These are phyloP conservation scores for Tulasnella calospora DNA, from an alignment of 768 basidiomycete genomes.

Conservation along the genomic window DNA sequence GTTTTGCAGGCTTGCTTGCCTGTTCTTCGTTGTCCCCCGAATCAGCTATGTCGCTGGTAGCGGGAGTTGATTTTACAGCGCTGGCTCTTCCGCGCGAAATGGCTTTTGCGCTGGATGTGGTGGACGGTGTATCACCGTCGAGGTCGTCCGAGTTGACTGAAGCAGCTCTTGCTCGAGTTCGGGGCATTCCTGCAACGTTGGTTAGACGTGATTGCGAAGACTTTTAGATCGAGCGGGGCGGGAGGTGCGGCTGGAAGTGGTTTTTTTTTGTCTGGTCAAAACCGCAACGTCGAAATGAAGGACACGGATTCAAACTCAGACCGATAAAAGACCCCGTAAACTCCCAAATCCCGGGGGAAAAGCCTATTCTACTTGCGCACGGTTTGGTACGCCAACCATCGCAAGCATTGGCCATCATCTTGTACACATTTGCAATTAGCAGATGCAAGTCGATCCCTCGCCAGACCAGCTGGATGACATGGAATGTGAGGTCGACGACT, in stretches of 20 bases:
- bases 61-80: background rate
- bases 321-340: background rate
- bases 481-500: background rate
- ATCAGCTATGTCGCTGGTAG: background rate
- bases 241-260: background rate
- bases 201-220: background rate
- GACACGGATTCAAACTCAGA: conserved; percentile 5
- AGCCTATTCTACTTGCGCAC: background rate
- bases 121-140: conserved; percentile 10
- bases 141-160: conserved; percentile 21
- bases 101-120: background rate
- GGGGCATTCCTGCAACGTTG: background rate
- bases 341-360: background rate
- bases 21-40: background rate
- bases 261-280: background rate
- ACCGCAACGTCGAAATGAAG: background rate
- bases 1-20: background rate
- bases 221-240: background rate
- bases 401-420: background rate
- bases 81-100: conserved; percentile 3
- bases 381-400: background rate
- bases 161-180: conserved; percentile 15
- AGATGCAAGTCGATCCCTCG: background rate
- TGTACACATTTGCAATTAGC: background rate
- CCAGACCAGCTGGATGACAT: background rate